Percentiles rank a stretch among this genome's conserved stretches.
Evolutionary conservation across 2,329 filamentous ascomycete species (phyloP).

Genomic region (Colletotrichum destructivum): DNA sequence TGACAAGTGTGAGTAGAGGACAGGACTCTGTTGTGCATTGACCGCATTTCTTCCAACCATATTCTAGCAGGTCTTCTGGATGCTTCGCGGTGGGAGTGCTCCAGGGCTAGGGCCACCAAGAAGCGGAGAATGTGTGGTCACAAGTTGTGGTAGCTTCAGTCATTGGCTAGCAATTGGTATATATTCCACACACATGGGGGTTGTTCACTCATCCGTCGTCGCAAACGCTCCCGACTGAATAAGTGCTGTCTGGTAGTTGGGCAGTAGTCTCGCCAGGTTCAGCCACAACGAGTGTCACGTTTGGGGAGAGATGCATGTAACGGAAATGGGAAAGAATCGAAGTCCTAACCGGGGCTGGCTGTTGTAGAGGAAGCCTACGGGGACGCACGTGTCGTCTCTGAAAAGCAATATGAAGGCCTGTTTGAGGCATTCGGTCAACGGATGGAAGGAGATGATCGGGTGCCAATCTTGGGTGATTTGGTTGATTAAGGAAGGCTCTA

Average conservation of each 20-base stretch:
- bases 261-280: background rate
- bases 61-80: too few species aligned
- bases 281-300: background rate
- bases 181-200: too few species aligned
- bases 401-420: slow-evolving; percentile 3
- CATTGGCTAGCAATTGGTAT: background rate
- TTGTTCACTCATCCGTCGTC: background rate
- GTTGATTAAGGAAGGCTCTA: slow-evolving; percentile 2
- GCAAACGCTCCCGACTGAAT: background rate
- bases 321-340: background rate
- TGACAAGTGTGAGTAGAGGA: background rate
- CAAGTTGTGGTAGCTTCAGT: background rate
- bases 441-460: slow-evolving; percentile 3
- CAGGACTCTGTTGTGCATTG: background rate
- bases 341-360: background rate
- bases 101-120: slow-evolving; percentile 19
- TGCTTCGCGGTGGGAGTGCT: slow-evolving; percentile 1
- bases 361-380: background rate
- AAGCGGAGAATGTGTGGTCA: slow-evolving; percentile 21
- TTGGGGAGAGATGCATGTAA: background rate
- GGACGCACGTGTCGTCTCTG: background rate
- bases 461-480: slow-evolving; percentile 13
- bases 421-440: slow-evolving; percentile 12
- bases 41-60: background rate
- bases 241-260: background rate